Evolutionary conservation across 352 stramenopile genomes (phyloP).

Genomic region (Aphanomyces cochlioides): DNA sequence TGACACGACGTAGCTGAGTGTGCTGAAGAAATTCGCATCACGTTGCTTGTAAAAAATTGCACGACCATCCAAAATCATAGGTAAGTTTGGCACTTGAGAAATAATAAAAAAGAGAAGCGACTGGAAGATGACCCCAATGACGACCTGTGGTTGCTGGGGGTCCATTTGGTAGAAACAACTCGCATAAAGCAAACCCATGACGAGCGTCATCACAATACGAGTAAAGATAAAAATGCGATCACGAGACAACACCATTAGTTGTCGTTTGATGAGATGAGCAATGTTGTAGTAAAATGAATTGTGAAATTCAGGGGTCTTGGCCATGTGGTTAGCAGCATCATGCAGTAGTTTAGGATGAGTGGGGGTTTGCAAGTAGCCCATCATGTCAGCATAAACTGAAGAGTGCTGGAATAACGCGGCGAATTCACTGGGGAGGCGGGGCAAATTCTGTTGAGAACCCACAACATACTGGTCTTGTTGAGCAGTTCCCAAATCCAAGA

Average conservation of each 20-base stretch:
- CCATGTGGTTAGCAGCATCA: no score
- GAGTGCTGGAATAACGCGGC: background rate
- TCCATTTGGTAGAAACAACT: background rate
- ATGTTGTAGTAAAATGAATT: no score
- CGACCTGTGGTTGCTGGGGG: background rate
- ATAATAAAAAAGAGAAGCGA: background rate
- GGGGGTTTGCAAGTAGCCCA: no score
- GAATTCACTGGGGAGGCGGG: background rate
- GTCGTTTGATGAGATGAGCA: no score
- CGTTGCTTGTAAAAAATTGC: background rate
- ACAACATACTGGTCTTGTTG: background rate
- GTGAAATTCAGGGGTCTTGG: no score
- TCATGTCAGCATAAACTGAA: no score
- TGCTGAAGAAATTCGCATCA: background rate
- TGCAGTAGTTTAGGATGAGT: no score
- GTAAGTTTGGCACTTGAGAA: background rate
- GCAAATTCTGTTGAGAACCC: background rate
- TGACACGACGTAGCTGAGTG: no score
- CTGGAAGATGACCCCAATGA: background rate
- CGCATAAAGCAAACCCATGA: background rate
- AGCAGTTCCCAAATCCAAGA: background rate
- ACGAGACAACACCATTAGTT: no score
- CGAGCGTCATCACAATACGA: background rate
- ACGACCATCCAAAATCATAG: background rate
- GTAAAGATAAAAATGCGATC: background rate